phyloP scores from a whole-genome alignment of 176 grass and related monocot species.

The Thalia dealbata region DNA sequence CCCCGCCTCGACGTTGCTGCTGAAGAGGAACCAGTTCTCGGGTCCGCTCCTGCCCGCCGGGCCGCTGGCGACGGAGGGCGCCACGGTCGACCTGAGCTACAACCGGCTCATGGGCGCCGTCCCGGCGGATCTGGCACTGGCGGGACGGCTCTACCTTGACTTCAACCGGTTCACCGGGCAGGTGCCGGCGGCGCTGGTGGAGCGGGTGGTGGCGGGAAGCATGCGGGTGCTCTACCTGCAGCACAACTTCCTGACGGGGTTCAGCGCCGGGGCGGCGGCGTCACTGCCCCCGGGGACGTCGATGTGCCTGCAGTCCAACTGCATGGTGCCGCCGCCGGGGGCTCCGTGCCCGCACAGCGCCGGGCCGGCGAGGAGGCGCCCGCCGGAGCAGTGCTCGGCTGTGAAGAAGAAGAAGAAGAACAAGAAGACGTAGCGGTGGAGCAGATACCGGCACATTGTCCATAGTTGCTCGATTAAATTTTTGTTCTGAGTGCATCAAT shows the following conservation, averaged over 20 bases:
- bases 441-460: background rate
- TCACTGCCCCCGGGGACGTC: background rate
- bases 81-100: conserved; percentile 18
- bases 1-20: conserved; percentile 1
- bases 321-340: conserved; percentile 12
- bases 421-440: background rate
- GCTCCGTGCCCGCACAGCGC: conserved; percentile 1
- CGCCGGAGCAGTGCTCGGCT: conserved; percentile 1
- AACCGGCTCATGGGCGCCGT: conserved; percentile 8
- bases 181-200: conserved; percentile 8
- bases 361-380: conserved; percentile 6
- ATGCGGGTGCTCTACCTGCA: conserved; percentile 16
- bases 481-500: too few relatives aligned
- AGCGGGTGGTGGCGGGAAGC: background rate
- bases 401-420: background rate
- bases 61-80: background rate
- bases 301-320: conserved; percentile 9
- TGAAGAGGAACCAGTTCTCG: conserved; percentile 17
- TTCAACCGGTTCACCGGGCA: conserved; percentile 3
- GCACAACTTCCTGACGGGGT: conserved; percentile 16
- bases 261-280: background rate
- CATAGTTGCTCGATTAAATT: too few relatives aligned
- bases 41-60: background rate
- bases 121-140: conserved; percentile 4
- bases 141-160: conserved; percentile 6